These are phyloP conservation scores for Verticillium longisporum DNA, from an alignment of 2,329 filamentous ascomycete species.

Conservation along the genomic window DNA sequence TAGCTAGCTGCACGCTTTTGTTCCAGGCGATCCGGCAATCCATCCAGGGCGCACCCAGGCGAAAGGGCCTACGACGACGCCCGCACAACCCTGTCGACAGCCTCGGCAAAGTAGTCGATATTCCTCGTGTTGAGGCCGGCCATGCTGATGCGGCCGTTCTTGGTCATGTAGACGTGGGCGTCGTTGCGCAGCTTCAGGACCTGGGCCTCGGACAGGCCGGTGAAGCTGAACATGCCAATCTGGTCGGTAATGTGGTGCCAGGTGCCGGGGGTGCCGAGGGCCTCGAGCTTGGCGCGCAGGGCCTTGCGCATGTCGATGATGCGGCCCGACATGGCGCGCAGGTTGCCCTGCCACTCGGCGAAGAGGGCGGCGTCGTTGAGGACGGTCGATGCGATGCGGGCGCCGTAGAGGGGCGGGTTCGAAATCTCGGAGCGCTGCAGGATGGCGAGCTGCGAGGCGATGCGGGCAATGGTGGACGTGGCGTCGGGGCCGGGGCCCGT, in stretches of 20 bases:
- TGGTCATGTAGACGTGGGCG: constrained; percentile 84
- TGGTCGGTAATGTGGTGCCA: constrained; percentile 99
- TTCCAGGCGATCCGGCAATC: neutral
- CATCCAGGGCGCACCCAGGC: too few relatives aligned
- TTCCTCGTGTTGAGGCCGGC: constrained; percentile 92
- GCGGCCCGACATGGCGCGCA: constrained; percentile 88
- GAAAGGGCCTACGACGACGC: constrained; percentile 24
- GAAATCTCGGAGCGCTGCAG: constrained; percentile 96
- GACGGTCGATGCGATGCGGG: constrained; percentile 76
- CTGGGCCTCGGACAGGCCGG: constrained; percentile 67
- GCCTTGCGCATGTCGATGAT: constrained; percentile 87
- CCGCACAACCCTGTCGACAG: constrained; percentile 77
- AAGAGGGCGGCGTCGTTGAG: constrained; percentile 81
- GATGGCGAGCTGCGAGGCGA: constrained; percentile 85
- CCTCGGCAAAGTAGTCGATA: constrained; percentile 86
- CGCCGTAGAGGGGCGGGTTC: constrained; percentile 92
- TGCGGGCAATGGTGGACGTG: constrained; percentile 50
- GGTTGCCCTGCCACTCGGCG: constrained; percentile 85
- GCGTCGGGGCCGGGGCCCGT: constrained; percentile 66
- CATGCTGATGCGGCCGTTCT: constrained; percentile 98
- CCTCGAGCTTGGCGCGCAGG: constrained; percentile 74
- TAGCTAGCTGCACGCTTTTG: neutral
- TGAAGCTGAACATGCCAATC: constrained; percentile 99
- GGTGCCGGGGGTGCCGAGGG: constrained; percentile 74
- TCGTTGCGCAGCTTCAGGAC: constrained; percentile 64